Evolutionary conservation across 768 basidiomycete genomes (phyloP).

Genomic region (Galerina marginata): DNA sequence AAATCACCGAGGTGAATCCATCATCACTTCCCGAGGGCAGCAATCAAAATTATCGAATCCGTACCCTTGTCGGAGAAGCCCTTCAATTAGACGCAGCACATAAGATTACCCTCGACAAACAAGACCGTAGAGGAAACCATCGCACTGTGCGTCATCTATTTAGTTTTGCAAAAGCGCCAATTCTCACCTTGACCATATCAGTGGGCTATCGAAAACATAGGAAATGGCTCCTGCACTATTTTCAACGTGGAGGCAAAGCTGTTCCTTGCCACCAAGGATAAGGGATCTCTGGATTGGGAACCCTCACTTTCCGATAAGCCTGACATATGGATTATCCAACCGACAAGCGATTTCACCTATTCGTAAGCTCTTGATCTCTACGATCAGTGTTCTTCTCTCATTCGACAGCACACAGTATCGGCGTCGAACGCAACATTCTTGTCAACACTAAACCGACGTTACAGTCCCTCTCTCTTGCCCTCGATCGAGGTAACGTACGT

Average conservation of each 20-base stretch:
- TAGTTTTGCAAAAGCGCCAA: not conserved
- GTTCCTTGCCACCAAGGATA: not conserved
- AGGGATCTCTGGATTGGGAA: not conserved
- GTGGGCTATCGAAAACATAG: not conserved
- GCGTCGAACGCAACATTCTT: not conserved
- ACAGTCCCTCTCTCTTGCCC: not conserved
- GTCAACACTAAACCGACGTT: not conserved
- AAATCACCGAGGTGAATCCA: not conserved
- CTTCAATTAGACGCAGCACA: not conserved
- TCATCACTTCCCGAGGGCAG: not conserved
- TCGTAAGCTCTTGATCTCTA: not conserved
- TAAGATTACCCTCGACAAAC: not conserved
- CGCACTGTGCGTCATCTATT: not conserved
- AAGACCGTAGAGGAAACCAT: not conserved
- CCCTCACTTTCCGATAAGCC: not conserved
- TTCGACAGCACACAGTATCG: not conserved
- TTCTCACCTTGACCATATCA: not conserved
- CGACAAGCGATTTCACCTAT: not conserved
- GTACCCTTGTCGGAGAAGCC: not conserved
- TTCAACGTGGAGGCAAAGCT: not conserved
- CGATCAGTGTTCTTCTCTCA: not conserved
- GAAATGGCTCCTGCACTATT: not conserved
- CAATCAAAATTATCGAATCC: not conserved
- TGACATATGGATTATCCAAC: not conserved
- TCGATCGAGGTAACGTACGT: not conserved